phyloP scores from a whole-genome alignment of 495 filamentous ascomycete species.

The Parathielavia hyrcaniae region DNA sequence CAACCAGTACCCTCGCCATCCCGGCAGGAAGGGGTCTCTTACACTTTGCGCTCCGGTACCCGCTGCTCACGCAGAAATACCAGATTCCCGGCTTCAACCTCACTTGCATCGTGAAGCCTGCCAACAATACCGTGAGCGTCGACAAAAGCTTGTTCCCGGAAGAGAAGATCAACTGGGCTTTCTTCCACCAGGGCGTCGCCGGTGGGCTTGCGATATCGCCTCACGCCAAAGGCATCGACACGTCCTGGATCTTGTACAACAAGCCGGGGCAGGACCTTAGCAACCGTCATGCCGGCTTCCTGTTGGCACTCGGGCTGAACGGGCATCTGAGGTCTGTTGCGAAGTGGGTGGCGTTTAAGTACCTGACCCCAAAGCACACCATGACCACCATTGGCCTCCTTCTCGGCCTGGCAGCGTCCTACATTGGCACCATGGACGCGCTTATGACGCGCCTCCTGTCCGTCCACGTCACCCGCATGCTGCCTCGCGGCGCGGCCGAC shows the following conservation, averaged over 20 bases:
- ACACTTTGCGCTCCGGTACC: slow-evolving; percentile 73
- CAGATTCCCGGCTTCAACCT: slow-evolving; percentile 81
- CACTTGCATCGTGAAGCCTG: slow-evolving; percentile 81
- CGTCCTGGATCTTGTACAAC: slow-evolving; percentile 97
- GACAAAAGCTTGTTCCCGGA: slow-evolving; percentile 79
- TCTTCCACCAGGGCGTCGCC: slow-evolving; percentile 92
- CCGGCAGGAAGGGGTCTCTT: slow-evolving; percentile 78
- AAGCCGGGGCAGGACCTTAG: slow-evolving; percentile 80
- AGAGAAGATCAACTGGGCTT: slow-evolving; percentile 96
- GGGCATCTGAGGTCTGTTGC: slow-evolving; percentile 88
- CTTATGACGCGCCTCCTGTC: slow-evolving; percentile 90
- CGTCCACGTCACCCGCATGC: slow-evolving; percentile 92
- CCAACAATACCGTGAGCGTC: slow-evolving; percentile 79
- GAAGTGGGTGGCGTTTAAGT: slow-evolving; percentile 98
- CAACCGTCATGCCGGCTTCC: slow-evolving; percentile 88
- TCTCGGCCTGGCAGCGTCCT: slow-evolving; percentile 85
- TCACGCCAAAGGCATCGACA: slow-evolving; percentile 88
- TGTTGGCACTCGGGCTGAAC: slow-evolving; percentile 88
- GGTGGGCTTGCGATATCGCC: slow-evolving; percentile 85
- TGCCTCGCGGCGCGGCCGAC: slow-evolving; percentile 85
- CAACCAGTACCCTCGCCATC: slow-evolving; percentile 79
- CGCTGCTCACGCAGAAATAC: slow-evolving; percentile 84
- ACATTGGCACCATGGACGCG: slow-evolving; percentile 93
- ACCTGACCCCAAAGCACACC: slow-evolving; percentile 93
- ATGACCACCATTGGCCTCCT: slow-evolving; percentile 97